phyloP scores from a whole-genome alignment of 805 yeast species.

The Hanseniaspora jakobsenii region DNA sequence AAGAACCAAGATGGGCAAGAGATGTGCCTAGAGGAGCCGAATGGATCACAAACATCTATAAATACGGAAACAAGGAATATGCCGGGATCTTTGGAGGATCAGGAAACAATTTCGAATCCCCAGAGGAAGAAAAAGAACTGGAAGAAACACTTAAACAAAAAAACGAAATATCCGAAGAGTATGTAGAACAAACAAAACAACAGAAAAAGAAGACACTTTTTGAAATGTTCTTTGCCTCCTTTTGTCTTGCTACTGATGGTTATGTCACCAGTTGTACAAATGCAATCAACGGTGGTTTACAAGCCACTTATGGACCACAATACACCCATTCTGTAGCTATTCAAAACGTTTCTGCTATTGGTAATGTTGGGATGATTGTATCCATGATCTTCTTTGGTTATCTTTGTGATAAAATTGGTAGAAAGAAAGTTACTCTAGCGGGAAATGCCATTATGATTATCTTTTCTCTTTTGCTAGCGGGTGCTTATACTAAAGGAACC shows the following conservation, averaged over 20 bases:
- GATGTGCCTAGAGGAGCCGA: constrained; percentile 11
- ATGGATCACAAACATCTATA: constrained; percentile 1
- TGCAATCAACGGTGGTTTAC: constrained; percentile 61
- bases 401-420: constrained; percentile 64
- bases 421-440: constrained; percentile 71
- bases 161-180: neutral
- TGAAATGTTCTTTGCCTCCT: constrained; percentile 14
- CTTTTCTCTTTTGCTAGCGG: constrained; percentile 69
- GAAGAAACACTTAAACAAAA: neutral
- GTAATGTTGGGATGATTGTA: constrained; percentile 81
- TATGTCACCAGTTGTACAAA: constrained; percentile 78
- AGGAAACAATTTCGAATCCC: constrained; percentile 5
- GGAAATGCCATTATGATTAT: constrained; percentile 66
- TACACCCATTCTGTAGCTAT: constrained; percentile 57
- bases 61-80: constrained; percentile 8
- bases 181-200: neutral
- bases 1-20: constrained; percentile 11
- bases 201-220: constrained; percentile 7
- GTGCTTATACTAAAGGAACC: constrained; percentile 66
- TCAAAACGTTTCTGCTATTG: constrained; percentile 72
- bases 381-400: constrained; percentile 78
- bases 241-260: constrained; percentile 76
- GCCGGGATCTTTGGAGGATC: neutral
- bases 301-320: constrained; percentile 50
- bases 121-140: neutral